Evolutionary conservation across 306 rosid species (phyloP).

Genomic region (Casuarina equisetifolia): DNA sequence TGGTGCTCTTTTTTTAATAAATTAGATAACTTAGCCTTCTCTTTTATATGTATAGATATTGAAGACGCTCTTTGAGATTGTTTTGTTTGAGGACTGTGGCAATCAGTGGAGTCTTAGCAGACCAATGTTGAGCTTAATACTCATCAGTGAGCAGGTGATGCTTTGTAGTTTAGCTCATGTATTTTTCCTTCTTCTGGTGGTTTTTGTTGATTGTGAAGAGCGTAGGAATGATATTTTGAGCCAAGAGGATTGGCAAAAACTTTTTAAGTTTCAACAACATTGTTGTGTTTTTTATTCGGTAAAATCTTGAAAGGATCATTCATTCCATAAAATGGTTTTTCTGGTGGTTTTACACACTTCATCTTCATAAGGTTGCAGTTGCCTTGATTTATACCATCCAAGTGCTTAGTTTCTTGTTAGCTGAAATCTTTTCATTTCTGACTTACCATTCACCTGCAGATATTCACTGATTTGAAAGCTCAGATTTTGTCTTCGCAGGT

Average conservation of each 20-base stretch:
- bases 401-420: not conserved
- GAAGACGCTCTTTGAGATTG: slow-evolving; percentile 65
- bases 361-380: not conserved
- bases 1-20: not conserved
- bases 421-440: slow-evolving; percentile 5
- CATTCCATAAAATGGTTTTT: not conserved
- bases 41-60: slow-evolving; percentile 35
- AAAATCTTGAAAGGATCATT: not conserved
- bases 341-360: not conserved
- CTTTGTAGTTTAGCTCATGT: not conserved
- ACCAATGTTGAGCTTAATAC: slow-evolving; percentile 64
- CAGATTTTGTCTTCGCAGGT: slow-evolving; percentile 61
- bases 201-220: not conserved
- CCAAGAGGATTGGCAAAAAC: not conserved
- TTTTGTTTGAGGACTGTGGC: slow-evolving; percentile 59
- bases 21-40: not conserved
- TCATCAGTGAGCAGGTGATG: slow-evolving; percentile 59
- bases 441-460: slow-evolving; percentile 35
- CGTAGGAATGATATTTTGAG: not conserved
- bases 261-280: not conserved
- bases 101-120: slow-evolving; percentile 70
- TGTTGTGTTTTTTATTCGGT: not conserved
- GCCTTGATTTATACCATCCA: not conserved
- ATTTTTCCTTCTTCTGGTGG: not conserved
- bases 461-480: slow-evolving; percentile 55